phyloP scores from a whole-genome alignment of 257 asterid species.

The Lycium ferocissimum region DNA sequence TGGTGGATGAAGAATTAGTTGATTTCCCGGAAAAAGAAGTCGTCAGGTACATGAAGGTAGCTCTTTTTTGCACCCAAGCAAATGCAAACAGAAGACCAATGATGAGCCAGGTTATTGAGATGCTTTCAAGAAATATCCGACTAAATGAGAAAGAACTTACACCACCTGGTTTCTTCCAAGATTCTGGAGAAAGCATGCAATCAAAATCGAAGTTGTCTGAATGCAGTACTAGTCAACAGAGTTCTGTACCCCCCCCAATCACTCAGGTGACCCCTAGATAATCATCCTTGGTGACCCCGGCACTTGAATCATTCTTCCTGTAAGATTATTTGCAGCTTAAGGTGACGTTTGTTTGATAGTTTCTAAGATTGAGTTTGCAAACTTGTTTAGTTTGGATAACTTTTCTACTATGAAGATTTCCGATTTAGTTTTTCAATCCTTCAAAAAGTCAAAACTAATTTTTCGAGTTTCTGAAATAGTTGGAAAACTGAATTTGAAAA shows the following conservation, averaged over 20 bases:
- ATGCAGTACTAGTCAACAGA: conserved; percentile 62
- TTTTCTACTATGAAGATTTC: not conserved
- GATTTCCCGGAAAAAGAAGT: conserved; percentile 64
- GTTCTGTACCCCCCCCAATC: conserved; percentile 57
- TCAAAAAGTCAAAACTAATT: not conserved
- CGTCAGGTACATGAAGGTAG: conserved; percentile 75
- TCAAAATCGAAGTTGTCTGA: conserved; percentile 59
- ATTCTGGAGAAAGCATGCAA: conserved; percentile 43
- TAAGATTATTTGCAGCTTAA: not conserved
- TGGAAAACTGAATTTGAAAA: not conserved
- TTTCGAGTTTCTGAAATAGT: not conserved
- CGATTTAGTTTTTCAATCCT: not conserved
- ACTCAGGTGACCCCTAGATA: conserved; percentile 76
- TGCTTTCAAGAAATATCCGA: conserved; percentile 75
- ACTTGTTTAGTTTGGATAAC: not conserved
- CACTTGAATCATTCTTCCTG: conserved; percentile 18
- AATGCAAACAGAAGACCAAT: conserved; percentile 80
- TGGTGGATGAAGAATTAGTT: conserved; percentile 75
- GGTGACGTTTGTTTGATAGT: not conserved
- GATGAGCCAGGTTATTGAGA: conserved; percentile 84
- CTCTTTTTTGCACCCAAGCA: conserved; percentile 89
- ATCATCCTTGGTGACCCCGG: conserved; percentile 28
- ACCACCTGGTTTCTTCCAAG: conserved; percentile 78
- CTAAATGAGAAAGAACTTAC: conserved; percentile 79
- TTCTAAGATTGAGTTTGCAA: not conserved